Base-by-base conservation (phyloP, 2,329 filamentous ascomycete genomes). In the Aureobasidium uvarum region DNA sequence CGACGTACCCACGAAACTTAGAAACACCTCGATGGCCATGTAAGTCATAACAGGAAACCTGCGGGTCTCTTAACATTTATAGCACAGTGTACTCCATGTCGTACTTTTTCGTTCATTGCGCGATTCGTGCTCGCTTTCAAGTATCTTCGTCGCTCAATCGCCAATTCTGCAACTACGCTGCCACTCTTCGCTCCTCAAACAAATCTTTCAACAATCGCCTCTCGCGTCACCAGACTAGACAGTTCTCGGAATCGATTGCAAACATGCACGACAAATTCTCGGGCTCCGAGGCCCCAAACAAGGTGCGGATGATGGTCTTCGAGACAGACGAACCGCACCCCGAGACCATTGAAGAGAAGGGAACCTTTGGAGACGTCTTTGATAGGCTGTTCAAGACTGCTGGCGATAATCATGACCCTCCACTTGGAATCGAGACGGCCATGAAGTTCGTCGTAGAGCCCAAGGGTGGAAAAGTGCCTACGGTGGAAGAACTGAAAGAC, bases 321-420 rank as follows among this genome's bases (percentile, higher is more conserved):
- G 85, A 87, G 72, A 86, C 84, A 0, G 85, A 87, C 69, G 77
- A 80, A 64, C 79, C 83, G 31, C 81, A 85, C 67, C 80, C 81
- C 14, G 78, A 84, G 8, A 85, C 82, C 1, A 72, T 81, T 52
- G 70, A 76, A 20, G 76, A 80, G 52, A 78, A 75, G n/a, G 84
- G 84, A 16, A 78, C 78, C 6, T 86, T 86, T 69, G 83, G 83
- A 10, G 75, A 84, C 46, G 81, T 86, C 28, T 71, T 86, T 11
- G 77, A 85, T 67, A 69, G 77, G 1, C 79, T 85, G 45, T 84
- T 86, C 67, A 74, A 77, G 25, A 73, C 77, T 39, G 84, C 84
- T 2, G 85, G 85, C 3, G 72, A 77, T 25, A 76, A 76, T 2
- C 84, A 86, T 67, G 75, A 82, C 31, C 85, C 85, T 2, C 80